Evolutionary conservation across 306 rosid genomes (phyloP), one percentile per base, ranked within the genome.

Genomic region (Erythrophleum fordii): DNA sequence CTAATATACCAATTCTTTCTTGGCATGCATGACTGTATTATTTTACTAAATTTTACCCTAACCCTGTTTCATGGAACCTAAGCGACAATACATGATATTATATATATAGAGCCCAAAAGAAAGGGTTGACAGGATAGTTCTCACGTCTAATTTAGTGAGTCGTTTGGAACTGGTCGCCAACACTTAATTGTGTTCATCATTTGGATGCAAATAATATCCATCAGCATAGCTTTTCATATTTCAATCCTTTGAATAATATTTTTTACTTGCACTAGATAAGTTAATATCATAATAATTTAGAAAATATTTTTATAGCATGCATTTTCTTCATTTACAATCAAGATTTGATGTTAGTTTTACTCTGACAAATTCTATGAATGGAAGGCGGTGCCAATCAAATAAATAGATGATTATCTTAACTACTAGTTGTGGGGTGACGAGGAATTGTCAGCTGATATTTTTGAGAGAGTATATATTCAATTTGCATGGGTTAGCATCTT

Each of bases 31-130:
- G 14, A 26, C n/a, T 80, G 5, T 46, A 2, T 18, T 46, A 18
- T 28, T 28, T 71, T 75, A 55, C 78, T 41, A 64, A 51, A 28
- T 23, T 81, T 53, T 72, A 20, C 67, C 45, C 12, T 29, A 37
- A 81, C n/a, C 51, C 37, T 22, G 22, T 34, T 34, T 60, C 34
- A 53, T 41, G 56, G 28, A 77, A 55, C 25, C 28, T 8, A 28
- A 20, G 60, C 17, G 31, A 37, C 25, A 5, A 48, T 48, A 31
- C 23, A 64, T 68, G 3, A 18, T 52, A 18, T 1, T 52, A 52
- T 52, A 9, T 1, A 49, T 5, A 17, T 4, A 48, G 46, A n/a
- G 34, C 34, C 34, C 34, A 31, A 31, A 31, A 31, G 34, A 31
- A 31, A 23, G 56, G 42, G 35, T 74, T 49, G 55, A 14, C 28